Percentiles rank a stretch among this genome's conserved stretches.
Conservation (phyloP, 495 filamentous ascomycete genomes). For the Penicilliopsis zonata region DNA sequence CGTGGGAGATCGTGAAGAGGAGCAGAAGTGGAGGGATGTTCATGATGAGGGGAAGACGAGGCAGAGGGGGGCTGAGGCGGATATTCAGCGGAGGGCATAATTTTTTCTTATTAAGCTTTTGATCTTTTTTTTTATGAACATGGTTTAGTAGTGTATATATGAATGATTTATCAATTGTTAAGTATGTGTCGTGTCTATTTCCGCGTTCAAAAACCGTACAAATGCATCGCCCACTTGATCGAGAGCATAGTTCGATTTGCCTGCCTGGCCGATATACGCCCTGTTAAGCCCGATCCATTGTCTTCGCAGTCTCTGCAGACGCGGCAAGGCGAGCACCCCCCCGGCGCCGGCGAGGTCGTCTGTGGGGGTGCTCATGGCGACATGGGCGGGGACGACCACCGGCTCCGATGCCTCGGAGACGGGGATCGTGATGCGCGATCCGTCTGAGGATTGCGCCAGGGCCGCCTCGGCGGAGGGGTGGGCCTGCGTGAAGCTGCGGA, state of each 20-base stretch:
- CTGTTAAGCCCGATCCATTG: slow-evolving; percentile 79
- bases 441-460: slow-evolving; percentile 32
- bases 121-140: slow-evolving; percentile 4
- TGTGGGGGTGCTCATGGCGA: slow-evolving; percentile 24
- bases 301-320: slow-evolving; percentile 70
- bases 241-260: slow-evolving; percentile 14
- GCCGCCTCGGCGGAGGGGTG: slow-evolving; percentile 28
- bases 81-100: slow-evolving; percentile 58
- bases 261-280: slow-evolving; percentile 17
- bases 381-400: slow-evolving; percentile 39
- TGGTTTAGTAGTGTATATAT: not conserved
- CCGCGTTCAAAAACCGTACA: slow-evolving; percentile 35
- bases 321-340: slow-evolving; percentile 52
- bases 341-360: slow-evolving; percentile 33
- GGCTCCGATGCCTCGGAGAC: slow-evolving; percentile 27
- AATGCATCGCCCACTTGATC: slow-evolving; percentile 33
- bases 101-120: not conserved
- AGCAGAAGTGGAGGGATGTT: slow-evolving; percentile 48
- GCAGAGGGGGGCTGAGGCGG: slow-evolving; percentile 74
- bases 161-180: not conserved
- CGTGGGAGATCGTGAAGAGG: slow-evolving; percentile 53
- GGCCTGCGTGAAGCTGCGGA: slow-evolving; percentile 46
- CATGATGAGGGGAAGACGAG: slow-evolving; percentile 81
- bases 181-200: slow-evolving; percentile 2
- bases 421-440: slow-evolving; percentile 25